Percentiles rank a stretch among this genome's conserved stretches.
Evolutionary conservation across 2,329 filamentous ascomycete genomes (phyloP).

Genomic region (Fonsecaea pedrosoi): DNA sequence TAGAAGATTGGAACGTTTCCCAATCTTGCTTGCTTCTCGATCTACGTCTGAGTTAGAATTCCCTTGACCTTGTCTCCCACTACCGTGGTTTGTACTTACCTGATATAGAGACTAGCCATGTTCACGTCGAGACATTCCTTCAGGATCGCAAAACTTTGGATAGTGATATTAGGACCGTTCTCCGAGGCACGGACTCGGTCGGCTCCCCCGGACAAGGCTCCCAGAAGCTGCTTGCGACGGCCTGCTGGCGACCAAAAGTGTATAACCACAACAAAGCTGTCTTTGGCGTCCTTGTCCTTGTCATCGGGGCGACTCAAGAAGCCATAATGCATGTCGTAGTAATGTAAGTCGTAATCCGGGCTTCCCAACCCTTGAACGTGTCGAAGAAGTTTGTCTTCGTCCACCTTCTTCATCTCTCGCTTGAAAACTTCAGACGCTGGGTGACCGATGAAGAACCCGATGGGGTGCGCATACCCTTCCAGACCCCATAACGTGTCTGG

Average conservation of each 20-base stretch:
- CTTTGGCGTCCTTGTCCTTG: constrained; percentile 15
- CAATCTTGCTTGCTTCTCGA: constrained; percentile 6
- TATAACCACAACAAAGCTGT: constrained; percentile 20
- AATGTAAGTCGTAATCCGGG: constrained; percentile 28
- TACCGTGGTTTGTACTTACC: background rate
- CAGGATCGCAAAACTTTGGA: constrained; percentile 6
- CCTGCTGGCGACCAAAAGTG: constrained; percentile 27
- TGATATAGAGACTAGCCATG: constrained; percentile 7
- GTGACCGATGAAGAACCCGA: constrained; percentile 25
- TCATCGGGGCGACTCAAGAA: constrained; percentile 22
- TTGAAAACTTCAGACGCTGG: constrained; percentile 15
- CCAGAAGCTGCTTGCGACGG: constrained; percentile 25
- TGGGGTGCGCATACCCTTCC: constrained; percentile 19
- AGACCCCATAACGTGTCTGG: constrained; percentile 28
- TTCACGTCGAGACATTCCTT: constrained; percentile 5
- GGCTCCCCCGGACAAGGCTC: constrained; percentile 6
- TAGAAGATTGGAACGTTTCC: constrained; percentile 18
- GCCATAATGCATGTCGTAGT: constrained; percentile 21
- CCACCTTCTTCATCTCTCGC: constrained; percentile 42
- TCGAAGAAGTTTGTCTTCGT: constrained; percentile 30
- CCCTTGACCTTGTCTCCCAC: background rate
- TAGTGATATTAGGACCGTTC: background rate
- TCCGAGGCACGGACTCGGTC: constrained; percentile 4
- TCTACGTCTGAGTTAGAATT: background rate
- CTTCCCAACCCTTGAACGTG: constrained; percentile 22